Evolutionary conservation across 2,329 filamentous ascomycete species (phyloP).

Genomic region (Aschersonia sp.): DNA sequence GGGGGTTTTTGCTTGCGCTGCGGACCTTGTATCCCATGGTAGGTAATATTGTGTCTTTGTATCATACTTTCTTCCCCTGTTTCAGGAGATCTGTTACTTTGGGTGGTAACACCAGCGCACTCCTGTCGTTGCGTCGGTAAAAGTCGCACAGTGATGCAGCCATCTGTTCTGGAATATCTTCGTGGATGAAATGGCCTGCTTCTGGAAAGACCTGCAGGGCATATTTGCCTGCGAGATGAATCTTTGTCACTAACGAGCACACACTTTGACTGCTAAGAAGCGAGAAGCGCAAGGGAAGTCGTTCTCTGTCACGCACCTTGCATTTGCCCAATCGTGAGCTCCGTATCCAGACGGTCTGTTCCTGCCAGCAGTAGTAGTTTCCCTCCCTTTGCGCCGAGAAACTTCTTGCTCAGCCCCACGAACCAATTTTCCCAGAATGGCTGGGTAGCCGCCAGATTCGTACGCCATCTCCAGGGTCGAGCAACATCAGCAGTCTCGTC

Average conservation of each 20-base stretch:
- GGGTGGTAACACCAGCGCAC: slow-evolving; percentile 70
- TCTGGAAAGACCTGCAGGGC: slow-evolving; percentile 89
- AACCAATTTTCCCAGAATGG: slow-evolving; percentile 96
- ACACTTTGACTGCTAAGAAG: too few species aligned
- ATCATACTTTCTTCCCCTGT: slow-evolving; percentile 44
- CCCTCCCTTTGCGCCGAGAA: slow-evolving; percentile 65
- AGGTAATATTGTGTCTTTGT: too few species aligned
- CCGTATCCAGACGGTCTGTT: slow-evolving; percentile 80
- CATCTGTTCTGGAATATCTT: slow-evolving; percentile 84
- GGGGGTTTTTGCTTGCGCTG: too few species aligned
- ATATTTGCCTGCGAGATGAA: slow-evolving; percentile 56
- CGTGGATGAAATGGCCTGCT: slow-evolving; percentile 92
- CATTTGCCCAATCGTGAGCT: slow-evolving; percentile 93
- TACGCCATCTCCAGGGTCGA: slow-evolving; percentile 68
- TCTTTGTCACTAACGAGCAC: not conserved
- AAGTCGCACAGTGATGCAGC: slow-evolving; percentile 80
- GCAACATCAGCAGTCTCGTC: slow-evolving; percentile 20
- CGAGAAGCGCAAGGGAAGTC: too few species aligned
- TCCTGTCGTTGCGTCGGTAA: slow-evolving; percentile 80
- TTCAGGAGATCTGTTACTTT: slow-evolving; percentile 69
- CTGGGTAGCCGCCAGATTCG: slow-evolving; percentile 69
- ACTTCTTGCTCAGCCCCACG: slow-evolving; percentile 73
- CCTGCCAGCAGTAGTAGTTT: slow-evolving; percentile 78
- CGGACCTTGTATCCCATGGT: too few species aligned
- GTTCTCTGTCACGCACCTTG: slow-evolving; percentile 44